Evolutionary conservation across 352 stramenopile genomes (phyloP), one percentile per base, ranked within the genome.

Genomic region (Elongisporangium prolatum): DNA sequence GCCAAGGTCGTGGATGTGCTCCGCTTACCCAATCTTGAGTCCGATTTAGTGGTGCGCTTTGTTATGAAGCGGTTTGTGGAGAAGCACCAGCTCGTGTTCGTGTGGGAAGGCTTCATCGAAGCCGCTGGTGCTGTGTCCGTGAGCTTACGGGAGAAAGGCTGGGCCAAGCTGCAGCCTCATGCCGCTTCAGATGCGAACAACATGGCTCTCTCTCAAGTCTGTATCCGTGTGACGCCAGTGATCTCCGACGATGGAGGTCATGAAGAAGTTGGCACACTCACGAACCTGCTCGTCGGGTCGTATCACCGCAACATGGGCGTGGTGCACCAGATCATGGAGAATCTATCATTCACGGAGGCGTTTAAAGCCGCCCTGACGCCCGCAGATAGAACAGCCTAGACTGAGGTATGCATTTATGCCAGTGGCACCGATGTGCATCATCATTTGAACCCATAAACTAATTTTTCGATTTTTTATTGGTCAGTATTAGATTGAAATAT

Each of bases 1-100:
- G 74, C 71, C 17, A 84, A 84, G 55, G 58, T 71, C 14, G 71
- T 84, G 13, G 75, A 72, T 34, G 78, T 68, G 20, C 62, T 80
- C 17, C 64, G 63, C 14, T 56, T 80, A 8, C 63, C 67, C 22
- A 68, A 53, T 13, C 56, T 59, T 16, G 52, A 68, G 34, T 69
- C 72, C 0, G 57, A 56, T 17, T 68, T 78, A 69, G 56, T 65
- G 18, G 70, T 81, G 66, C 59, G 65, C 13, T 75, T 81, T 44
- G 69, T 72, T 5, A 75, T 72, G 57, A 77, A 78, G 61, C 71
- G 66, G 24, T 75, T 64, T 20, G 61, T 69, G 48, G 64, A 72
- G 44, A 53, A 51, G 10, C 40, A 38, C 13, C 60, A 62, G 14
- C 28, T 72, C 49, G 64, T 75, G 50, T 52, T 75, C 7, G 70